Percentiles rank a stretch among this genome's conserved stretches.
Conservation (phyloP, 2,329 filamentous ascomycete genomes). For the Chaetomiaceae sp. region DNA sequence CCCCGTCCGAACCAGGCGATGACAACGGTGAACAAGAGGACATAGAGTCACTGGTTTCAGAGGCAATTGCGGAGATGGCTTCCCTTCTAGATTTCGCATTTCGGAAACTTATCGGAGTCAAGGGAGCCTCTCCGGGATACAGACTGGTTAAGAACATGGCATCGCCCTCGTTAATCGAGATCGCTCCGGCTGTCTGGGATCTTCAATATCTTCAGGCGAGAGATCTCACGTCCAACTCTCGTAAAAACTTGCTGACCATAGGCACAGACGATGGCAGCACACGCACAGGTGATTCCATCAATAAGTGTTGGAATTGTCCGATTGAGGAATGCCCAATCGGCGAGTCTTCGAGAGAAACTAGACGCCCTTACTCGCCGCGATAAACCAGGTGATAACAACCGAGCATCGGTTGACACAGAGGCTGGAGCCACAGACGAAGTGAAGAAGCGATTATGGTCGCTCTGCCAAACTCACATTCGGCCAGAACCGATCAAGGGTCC, state of each 20-base stretch:
- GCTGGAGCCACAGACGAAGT: constrained; percentile 7
- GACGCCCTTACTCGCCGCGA: not conserved
- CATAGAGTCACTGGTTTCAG: not conserved
- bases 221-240: constrained; percentile 4
- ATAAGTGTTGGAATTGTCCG: constrained; percentile 22
- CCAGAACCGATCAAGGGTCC: constrained; percentile 9
- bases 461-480: constrained; percentile 24
- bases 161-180: constrained; percentile 27
- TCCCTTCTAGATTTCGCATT: constrained; percentile 28
- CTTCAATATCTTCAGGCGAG: constrained; percentile 31
- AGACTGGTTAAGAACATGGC: constrained; percentile 15
- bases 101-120: constrained; percentile 29
- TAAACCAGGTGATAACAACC: not conserved
- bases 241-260: constrained; percentile 11
- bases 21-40: not conserved
- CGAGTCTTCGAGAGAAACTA: constrained; percentile 21
- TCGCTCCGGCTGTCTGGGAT: constrained; percentile 35
- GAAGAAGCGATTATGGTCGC: constrained; percentile 20
- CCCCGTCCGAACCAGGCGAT: not conserved
- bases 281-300: constrained; percentile 21
- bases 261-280: constrained; percentile 19
- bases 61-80: constrained; percentile 16
- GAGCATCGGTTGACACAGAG: not conserved
- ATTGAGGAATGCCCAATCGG: constrained; percentile 19
- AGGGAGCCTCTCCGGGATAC: constrained; percentile 19